Evolutionary conservation across 345 rosid genomes (phyloP).

Genomic region (Rhodamnia rubescens): DNA sequence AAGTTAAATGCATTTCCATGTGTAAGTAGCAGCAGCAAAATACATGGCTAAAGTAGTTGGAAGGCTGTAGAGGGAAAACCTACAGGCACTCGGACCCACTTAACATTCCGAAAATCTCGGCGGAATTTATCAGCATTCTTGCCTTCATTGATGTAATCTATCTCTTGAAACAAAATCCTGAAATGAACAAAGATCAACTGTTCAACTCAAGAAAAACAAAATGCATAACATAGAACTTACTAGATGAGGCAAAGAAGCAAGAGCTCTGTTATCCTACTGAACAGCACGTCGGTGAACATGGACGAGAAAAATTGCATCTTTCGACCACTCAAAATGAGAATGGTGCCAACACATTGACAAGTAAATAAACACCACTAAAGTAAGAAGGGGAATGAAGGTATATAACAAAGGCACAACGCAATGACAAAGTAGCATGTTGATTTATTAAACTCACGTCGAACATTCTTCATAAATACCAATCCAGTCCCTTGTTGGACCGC

Average conservation of each 20-base stretch:
- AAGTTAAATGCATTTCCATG: not conserved
- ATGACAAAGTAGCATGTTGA: not conserved
- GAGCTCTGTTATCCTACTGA: not conserved
- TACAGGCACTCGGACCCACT: slow-evolving; percentile 97
- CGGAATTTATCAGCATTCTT: slow-evolving; percentile 87
- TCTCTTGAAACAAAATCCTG: slow-evolving; percentile 89
- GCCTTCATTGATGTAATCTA: slow-evolving; percentile 94
- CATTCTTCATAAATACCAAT: slow-evolving; percentile 91
- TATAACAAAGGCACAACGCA: not conserved
- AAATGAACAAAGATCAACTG: not conserved
- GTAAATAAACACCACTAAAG: not conserved
- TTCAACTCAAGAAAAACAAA: not conserved
- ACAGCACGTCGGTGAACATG: not conserved
- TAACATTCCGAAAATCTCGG: slow-evolving; percentile 77
- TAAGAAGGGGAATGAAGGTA: not conserved
- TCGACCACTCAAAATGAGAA: not conserved
- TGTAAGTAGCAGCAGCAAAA: not conserved
- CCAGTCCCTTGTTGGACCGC: slow-evolving; percentile 81
- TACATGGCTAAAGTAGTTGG: not conserved
- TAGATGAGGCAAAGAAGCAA: not conserved
- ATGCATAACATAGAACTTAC: not conserved
- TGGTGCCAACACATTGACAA: not conserved
- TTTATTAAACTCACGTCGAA: slow-evolving; percentile 42
- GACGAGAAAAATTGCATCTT: not conserved
- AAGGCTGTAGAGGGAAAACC: slow-evolving; percentile 20